A percentile compares a stretch with the other conserved stretches of the same genome.
These are phyloP conservation scores for Conoideocrella luteorostrata DNA, from an alignment of 2,329 filamentous ascomycete genomes.

Conservation along the genomic window DNA sequence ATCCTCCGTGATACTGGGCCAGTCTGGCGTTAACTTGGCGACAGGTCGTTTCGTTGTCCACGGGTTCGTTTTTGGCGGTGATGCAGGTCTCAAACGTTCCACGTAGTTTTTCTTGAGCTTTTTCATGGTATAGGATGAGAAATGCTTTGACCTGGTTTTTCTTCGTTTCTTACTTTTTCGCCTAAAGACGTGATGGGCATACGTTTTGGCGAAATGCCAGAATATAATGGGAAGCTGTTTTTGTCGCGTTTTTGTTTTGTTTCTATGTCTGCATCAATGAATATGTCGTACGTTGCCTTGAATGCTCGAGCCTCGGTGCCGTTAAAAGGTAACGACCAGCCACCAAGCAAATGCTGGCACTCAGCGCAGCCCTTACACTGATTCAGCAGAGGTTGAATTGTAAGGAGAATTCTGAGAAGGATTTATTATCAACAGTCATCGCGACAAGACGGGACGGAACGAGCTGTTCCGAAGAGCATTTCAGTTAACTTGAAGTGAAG, in stretches of 20 bases:
- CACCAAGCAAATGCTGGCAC: too few species aligned
- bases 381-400: too few species aligned
- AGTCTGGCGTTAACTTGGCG: not conserved
- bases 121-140: conserved; percentile 15
- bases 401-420: too few species aligned
- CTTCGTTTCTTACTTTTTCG: not conserved
- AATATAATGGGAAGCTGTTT: not conserved
- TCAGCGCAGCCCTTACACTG: too few species aligned
- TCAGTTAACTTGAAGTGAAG: not conserved
- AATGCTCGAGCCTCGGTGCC: too few species aligned
- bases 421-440: too few species aligned
- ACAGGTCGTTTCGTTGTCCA: conserved; percentile 16
- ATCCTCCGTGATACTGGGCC: conserved; percentile 4
- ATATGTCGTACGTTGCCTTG: too few species aligned
- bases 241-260: too few species aligned
- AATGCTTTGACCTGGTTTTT: conserved; percentile 11
- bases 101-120: not conserved
- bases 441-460: too few species aligned
- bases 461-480: too few species aligned
- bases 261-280: too few species aligned
- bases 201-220: not conserved
- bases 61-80: conserved; percentile 26
- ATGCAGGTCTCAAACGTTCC: conserved; percentile 22
- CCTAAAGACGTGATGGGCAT: conserved; percentile 2
- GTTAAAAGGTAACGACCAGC: too few species aligned